Percentiles rank a stretch among this genome's conserved stretches.
Evolutionary conservation across 2,329 filamentous ascomycete species (phyloP).

Genomic region (Aureobasidium sp.): DNA sequence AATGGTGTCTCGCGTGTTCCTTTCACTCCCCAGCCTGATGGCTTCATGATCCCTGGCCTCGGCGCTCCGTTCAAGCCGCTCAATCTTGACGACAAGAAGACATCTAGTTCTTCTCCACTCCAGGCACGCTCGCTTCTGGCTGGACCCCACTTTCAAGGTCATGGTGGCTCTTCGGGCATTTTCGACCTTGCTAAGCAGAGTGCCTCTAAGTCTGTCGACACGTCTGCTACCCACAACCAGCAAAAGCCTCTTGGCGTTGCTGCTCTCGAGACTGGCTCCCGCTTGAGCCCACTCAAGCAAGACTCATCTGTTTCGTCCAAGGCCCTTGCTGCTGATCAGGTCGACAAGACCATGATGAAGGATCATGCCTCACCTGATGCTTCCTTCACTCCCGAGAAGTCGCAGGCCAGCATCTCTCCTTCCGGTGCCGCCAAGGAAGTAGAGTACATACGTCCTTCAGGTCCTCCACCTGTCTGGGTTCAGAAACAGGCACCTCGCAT

Average conservation of each 20-base stretch:
- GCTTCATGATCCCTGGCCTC: constrained; percentile 2
- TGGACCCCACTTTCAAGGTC: background rate
- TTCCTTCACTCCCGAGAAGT: background rate
- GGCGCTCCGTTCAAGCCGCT: background rate
- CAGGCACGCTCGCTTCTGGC: background rate
- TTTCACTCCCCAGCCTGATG: background rate
- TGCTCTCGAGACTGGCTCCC: background rate
- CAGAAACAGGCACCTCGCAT: background rate
- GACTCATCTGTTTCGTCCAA: background rate
- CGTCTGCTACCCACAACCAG: background rate
- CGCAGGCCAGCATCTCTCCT: background rate
- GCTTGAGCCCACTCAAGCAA: background rate
- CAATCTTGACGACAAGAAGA: background rate
- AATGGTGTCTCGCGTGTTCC: background rate
- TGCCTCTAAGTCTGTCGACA: background rate
- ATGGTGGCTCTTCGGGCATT: background rate
- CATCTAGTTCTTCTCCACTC: background rate
- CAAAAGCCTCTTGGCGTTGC: background rate
- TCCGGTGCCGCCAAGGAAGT: background rate
- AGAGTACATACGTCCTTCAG: background rate
- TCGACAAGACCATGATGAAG: background rate
- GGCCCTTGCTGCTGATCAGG: background rate
- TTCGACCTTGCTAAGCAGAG: background rate
- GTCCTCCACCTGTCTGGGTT: constrained; percentile 6
- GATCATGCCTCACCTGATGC: background rate